Percentiles rank a stretch among this genome's conserved stretches.
phyloP scores from a whole-genome alignment of 2,329 filamentous ascomycete species.

The Pochonia chlamydosporia region DNA sequence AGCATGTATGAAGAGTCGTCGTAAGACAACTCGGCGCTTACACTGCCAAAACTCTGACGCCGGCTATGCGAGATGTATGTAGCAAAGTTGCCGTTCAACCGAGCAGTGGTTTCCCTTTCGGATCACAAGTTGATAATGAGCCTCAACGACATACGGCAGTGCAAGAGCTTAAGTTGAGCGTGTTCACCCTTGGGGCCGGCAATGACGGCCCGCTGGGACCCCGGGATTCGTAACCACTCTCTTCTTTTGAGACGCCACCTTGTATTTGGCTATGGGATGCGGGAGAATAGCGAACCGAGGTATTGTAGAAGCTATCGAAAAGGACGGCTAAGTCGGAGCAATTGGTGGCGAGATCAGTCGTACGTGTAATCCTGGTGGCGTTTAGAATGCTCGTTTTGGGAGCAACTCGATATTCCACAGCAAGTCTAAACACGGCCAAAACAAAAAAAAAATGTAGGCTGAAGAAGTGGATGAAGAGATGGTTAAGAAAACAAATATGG shows the following conservation, averaged over 20 bases:
- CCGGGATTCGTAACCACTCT: conserved; percentile 4
- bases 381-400: not conserved
- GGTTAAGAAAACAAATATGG: not conserved
- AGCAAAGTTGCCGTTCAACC: not conserved
- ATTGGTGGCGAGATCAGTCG: not conserved
- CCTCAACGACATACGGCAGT: not conserved
- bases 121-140: not conserved
- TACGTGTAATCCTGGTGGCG: not conserved
- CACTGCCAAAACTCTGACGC: not conserved
- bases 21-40: not conserved
- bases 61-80: not conserved
- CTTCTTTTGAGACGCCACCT: not conserved
- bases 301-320: not conserved
- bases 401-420: not conserved
- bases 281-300: not conserved
- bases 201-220: conserved; percentile 2
- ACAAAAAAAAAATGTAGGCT: no score
- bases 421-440: not conserved
- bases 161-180: not conserved
- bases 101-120: not conserved
- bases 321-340: conserved; percentile 2
- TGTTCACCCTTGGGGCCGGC: not conserved
- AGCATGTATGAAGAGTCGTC: not conserved
- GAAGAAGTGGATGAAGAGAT: not conserved
- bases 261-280: not conserved